Base-by-base conservation (phyloP, 768 basidiomycete genomes). In the Dioszegia crocea region DNA sequence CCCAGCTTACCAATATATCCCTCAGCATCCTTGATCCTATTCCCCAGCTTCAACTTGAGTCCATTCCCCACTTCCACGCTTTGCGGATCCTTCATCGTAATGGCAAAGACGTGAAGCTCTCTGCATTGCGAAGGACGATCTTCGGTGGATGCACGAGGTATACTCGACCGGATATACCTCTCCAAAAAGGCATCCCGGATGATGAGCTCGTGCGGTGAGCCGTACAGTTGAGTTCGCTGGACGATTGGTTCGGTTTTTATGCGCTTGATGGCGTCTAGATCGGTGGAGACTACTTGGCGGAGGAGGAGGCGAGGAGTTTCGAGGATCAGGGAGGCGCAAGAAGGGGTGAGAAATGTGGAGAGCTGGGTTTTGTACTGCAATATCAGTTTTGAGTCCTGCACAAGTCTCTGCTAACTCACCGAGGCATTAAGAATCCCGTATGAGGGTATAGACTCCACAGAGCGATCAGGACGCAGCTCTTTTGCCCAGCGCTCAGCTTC, bases 161-260 rank as follows among this genome's bases (percentile, higher is more conserved):
- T 65, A 39, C 64, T 65, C 48, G 50, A 63, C 2, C 58, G 56
- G 30, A 74, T 53, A 54, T 74, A 74, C 14, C 65, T 61, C 41
- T 36, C 53, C 38, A 58, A 52, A 49, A 71, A 74, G 10, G 45
- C 30, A 21, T 64, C 61, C 40, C 63, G 61, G 61, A 73, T 53
- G 36, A 53, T 27, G 21, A 26, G 17, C 26, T 53, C 51, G 26
- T 53, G 51, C 24, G 6, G 51, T 14, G 53, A 39, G 30, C 50
- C 72, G 54, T 46, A 72, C 67, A 75, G 38, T 56, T 75, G 73
- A 0, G 73, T 75, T 36, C 62, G 64, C 52, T 75, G 68, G 1
- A 75, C 73, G 11, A 67, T 57, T 1, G 73, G 73, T 43, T 75
- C 73, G 31, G 41, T 66, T 59, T 75, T 75, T 36, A 75, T 75